Evolutionary conservation across 805 yeast genomes (phyloP).

Genomic region (Schizosaccharomyces osmophilus): DNA sequence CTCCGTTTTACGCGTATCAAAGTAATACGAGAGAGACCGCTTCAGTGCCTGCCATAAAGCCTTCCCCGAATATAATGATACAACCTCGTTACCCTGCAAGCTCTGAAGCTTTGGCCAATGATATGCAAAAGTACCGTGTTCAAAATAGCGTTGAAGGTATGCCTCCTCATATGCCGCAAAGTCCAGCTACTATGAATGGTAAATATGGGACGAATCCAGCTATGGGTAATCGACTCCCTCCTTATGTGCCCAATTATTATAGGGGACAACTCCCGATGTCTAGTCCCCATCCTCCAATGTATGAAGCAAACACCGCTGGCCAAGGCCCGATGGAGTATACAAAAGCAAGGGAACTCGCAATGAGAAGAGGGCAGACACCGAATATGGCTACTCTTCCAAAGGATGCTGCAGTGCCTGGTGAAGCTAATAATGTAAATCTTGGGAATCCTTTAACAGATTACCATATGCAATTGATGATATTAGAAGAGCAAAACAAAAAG

Average conservation of each 20-base stretch:
- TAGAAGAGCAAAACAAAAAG: conserved; percentile 55
- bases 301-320: background rate
- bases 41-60: no score
- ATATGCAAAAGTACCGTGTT: no score
- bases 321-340: background rate
- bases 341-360: background rate
- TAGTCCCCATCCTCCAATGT: background rate
- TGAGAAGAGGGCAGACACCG: background rate
- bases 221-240: background rate
- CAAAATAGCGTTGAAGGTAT: no score
- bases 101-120: no score
- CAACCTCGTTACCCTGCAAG: no score
- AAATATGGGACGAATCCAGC: no score
- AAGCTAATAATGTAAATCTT: conserved; percentile 11
- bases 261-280: background rate
- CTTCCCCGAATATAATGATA: no score
- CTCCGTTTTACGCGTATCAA: no score
- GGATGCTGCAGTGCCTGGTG: conserved; percentile 2
- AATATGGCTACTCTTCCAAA: background rate
- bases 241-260: background rate
- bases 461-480: conserved; percentile 49
- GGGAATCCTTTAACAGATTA: conserved; percentile 42
- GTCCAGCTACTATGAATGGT: no score
- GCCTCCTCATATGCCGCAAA: no score
- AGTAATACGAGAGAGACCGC: no score